Percentiles rank a stretch among this genome's conserved stretches.
Evolutionary conservation across 2,329 filamentous ascomycete genomes (phyloP).

Genomic region (Rutstroemia sp.): DNA sequence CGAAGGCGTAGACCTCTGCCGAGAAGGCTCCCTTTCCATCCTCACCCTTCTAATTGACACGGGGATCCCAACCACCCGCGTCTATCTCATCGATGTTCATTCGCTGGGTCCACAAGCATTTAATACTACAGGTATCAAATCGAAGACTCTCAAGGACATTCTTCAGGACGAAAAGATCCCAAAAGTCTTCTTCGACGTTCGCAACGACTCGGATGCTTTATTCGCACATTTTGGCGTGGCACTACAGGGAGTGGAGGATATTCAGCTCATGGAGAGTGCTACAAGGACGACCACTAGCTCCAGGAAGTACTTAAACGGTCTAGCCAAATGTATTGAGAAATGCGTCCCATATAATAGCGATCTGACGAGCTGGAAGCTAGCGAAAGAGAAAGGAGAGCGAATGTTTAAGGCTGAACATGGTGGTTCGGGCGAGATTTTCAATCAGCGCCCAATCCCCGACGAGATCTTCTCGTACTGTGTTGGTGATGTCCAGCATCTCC

Average conservation of each 20-base stretch:
- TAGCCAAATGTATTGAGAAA: conserved; percentile 33
- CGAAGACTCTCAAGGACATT: conserved; percentile 26
- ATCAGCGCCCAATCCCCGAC: conserved; percentile 34
- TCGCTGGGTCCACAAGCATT: conserved; percentile 24
- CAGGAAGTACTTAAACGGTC: conserved; percentile 28
- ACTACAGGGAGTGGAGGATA: conserved; percentile 5
- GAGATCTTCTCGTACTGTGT: conserved; percentile 39
- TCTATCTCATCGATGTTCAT: conserved; percentile 29
- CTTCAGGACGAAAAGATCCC: conserved; percentile 24
- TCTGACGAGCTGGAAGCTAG: conserved; percentile 8
- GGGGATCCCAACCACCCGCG: conserved; percentile 31
- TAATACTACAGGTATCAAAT: conserved; percentile 16
- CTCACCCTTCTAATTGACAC: conserved; percentile 28
- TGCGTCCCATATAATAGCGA: conserved; percentile 1
- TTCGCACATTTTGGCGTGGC: conserved; percentile 29
- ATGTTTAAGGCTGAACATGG: conserved; percentile 35
- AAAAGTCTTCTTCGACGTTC: conserved; percentile 44
- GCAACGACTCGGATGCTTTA: conserved; percentile 50
- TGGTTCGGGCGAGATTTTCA: conserved; percentile 40
- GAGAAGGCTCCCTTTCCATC: conserved; percentile 24
- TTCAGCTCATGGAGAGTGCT: conserved; percentile 14
- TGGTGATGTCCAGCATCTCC: conserved; percentile 33
- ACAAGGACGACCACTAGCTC: not conserved
- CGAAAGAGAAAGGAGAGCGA: conserved; percentile 31
- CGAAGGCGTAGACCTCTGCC: conserved; percentile 23